Conservation (phyloP, 208 protist species). For the Trypanosoma lewisi region DNA sequence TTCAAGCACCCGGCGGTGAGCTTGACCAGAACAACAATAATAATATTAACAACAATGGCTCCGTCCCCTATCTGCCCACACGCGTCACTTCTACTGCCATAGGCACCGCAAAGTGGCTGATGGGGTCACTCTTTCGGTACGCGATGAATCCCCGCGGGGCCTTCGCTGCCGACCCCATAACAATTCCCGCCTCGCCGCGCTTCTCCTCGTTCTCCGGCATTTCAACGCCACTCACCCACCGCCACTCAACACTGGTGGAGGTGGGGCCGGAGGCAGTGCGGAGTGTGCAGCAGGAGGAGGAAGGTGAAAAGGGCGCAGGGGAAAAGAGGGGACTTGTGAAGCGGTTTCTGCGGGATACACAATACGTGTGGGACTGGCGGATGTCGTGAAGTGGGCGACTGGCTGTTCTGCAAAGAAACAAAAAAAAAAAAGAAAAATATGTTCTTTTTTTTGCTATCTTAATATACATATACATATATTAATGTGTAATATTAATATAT, state of each 20-base stretch:
- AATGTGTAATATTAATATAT: too few relatives aligned
- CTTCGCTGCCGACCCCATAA: neutral
- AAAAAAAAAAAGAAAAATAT: too few relatives aligned
- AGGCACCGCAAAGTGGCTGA: conserved; percentile 35
- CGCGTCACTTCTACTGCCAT: conserved; percentile 50
- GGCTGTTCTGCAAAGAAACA: too few relatives aligned
- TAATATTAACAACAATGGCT: neutral
- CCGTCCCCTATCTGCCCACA: conserved; percentile 34
- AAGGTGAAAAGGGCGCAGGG: neutral
- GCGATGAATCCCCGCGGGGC: conserved; percentile 17
- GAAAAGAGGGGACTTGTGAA: conserved; percentile 26
- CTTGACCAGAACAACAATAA: conserved; percentile 6
- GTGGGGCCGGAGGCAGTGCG: conserved; percentile 9
- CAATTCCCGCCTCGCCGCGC: neutral
- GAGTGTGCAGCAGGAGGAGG: neutral
- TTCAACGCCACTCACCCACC: conserved; percentile 1
- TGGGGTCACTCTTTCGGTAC: conserved; percentile 58
- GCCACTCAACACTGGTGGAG: conserved; percentile 22
- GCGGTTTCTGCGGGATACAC: conserved; percentile 36
- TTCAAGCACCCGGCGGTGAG: too few relatives aligned
- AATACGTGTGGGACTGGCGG: conserved; percentile 61
- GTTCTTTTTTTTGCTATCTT: conserved; percentile 14
- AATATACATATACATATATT: too few relatives aligned
- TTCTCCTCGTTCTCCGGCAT: neutral
- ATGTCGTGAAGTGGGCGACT: too few relatives aligned